Evolutionary conservation across 2,329 filamentous ascomycete genomes (phyloP).

Genomic region (Fusarium torreyae): DNA sequence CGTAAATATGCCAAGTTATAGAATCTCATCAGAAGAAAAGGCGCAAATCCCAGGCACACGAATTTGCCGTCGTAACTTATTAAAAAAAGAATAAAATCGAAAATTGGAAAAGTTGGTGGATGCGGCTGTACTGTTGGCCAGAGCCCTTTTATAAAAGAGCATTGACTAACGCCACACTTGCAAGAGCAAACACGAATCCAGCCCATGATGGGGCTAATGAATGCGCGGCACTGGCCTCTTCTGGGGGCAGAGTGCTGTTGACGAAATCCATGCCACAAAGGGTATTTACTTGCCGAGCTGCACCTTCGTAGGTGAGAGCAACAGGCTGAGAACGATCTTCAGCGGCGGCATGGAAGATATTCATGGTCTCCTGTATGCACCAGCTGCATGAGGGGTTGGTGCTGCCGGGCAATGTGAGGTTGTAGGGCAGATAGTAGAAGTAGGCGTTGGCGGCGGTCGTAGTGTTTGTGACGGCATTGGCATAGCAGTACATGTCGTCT

Average conservation of each 20-base stretch:
- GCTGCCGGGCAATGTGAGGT: slow-evolving; percentile 76
- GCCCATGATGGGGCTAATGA: slow-evolving; percentile 39
- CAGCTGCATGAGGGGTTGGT: slow-evolving; percentile 80
- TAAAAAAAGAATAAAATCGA: slow-evolving; percentile 28
- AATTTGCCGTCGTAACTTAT: slow-evolving; percentile 37
- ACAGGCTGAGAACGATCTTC: slow-evolving; percentile 77
- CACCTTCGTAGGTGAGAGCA: slow-evolving; percentile 76
- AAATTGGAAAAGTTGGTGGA: slow-evolving; percentile 5
- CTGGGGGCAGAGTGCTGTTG: slow-evolving; percentile 67
- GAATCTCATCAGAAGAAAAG: slow-evolving; percentile 39
- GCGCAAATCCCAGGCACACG: slow-evolving; percentile 15
- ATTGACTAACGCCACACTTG: slow-evolving; percentile 36
- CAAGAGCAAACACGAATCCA: slow-evolving; percentile 30
- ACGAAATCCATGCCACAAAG: slow-evolving; percentile 72
- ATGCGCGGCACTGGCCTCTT: slow-evolving; percentile 39
- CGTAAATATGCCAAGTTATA: slow-evolving; percentile 41
- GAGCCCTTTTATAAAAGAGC: slow-evolving; percentile 37
- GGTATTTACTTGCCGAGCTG: slow-evolving; percentile 81
- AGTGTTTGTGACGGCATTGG: slow-evolving; percentile 84
- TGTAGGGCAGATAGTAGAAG: slow-evolving; percentile 89
- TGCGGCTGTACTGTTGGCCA: neutral
- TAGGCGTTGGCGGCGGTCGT: slow-evolving; percentile 80
- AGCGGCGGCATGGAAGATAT: slow-evolving; percentile 80
- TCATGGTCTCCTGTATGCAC: slow-evolving; percentile 87
- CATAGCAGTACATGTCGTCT: slow-evolving; percentile 82